phyloP scores from a whole-genome alignment of 2,329 filamentous ascomycete genomes.

The Pyrenophora teres region DNA sequence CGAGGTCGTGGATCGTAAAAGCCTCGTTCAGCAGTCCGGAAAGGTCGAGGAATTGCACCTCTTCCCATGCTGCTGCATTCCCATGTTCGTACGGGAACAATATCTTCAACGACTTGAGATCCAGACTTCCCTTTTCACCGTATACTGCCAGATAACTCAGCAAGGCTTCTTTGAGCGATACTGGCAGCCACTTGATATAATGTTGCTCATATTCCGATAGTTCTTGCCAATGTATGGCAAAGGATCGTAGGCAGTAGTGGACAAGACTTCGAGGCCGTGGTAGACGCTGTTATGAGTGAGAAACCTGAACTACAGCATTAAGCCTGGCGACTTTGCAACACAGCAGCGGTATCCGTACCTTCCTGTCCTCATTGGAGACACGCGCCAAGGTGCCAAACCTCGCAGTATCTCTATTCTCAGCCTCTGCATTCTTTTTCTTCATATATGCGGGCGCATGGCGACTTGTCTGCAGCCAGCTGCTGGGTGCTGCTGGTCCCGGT shows the following conservation, averaged over 20 bases:
- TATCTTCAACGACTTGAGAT: constrained; percentile 54
- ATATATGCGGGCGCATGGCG: constrained; percentile 32
- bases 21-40: constrained; percentile 55
- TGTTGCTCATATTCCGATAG: constrained; percentile 62
- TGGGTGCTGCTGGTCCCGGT: constrained; percentile 53
- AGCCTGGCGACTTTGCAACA: constrained; percentile 10
- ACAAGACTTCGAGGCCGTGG: constrained; percentile 50
- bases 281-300: constrained; percentile 39
- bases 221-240: constrained; percentile 62
- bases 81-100: constrained; percentile 52
- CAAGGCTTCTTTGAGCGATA: constrained; percentile 57
- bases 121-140: constrained; percentile 49
- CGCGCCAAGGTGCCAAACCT: constrained; percentile 34
- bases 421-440: constrained; percentile 19
- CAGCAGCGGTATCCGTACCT: constrained; percentile 24
- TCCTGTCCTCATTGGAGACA: constrained; percentile 31
- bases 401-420: constrained; percentile 7
- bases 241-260: constrained; percentile 57
- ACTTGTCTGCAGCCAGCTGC: constrained; percentile 50
- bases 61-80: constrained; percentile 48
- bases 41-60: constrained; percentile 59
- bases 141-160: constrained; percentile 62
- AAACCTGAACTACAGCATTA: constrained; percentile 20
- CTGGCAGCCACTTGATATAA: constrained; percentile 58
- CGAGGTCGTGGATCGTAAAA: constrained; percentile 56